Base-by-base conservation (phyloP, 495 filamentous ascomycete genomes). In the Neurospora hispaniola region DNA sequence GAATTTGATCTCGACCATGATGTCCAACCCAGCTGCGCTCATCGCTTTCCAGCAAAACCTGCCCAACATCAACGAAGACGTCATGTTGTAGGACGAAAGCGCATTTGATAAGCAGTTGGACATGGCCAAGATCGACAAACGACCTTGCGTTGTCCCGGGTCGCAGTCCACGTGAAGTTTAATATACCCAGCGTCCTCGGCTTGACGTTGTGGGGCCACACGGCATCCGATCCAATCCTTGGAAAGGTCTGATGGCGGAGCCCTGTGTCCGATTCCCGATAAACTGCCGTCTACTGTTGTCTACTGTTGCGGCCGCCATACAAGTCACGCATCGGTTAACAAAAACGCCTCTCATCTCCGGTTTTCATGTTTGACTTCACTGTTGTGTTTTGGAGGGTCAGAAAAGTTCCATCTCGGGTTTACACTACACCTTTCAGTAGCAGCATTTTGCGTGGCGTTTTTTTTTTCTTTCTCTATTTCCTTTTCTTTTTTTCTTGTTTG, bases 61-160 rank as follows among this genome's bases (percentile, higher is more conserved):
- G 35, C 85, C 85, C 42, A 84, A 82, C 72, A 85, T 86, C 71
- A 85, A 82, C 73, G 85, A 86, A 72, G 84, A 86, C 46, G 77
- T 80, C 69, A 82, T 81, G 78, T 76, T 83, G 72, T 84, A 81
- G 73, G 68, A 72, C 40, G 42, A 75, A 44, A 59, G 43, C 31
- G 23, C 54, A 66, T 66, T 66, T 38, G 54, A 66, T 18, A 35
- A 35, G 23, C 54, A 66, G 14, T 66, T 66, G 54, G 54, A 35
- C 12, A 66, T 66, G 27, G 27, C 14, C 27, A 66, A 35, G 54
- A 18, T 66, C 7, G 14, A 66, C 27, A 35, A 35, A 66, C 54
- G 54, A 66, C 54, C 35, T 66, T 38, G 54, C 27, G 27, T 9
- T 27, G 54, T 66, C 23, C 31, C 18, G 16, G 35, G 14, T 35